Percentiles rank a stretch among this genome's conserved stretches.
These are phyloP conservation scores for Ilyonectria mors-panacis DNA, from an alignment of 2,329 filamentous ascomycete genomes.

Conservation along the genomic window DNA sequence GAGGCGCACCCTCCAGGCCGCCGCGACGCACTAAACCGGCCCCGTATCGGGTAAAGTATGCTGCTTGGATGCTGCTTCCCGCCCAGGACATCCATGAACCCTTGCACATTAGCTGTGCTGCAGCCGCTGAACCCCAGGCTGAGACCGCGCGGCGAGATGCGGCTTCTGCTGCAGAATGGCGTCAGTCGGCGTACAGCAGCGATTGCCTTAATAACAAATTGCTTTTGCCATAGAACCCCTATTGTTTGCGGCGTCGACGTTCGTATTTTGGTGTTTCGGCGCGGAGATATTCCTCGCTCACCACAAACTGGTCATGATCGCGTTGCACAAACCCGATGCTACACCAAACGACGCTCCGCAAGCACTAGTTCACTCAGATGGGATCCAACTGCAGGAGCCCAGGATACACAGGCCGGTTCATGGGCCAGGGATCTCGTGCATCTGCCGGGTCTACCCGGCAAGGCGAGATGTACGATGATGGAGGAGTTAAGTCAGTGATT, in stretches of 20 bases:
- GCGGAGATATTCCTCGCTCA: conserved; percentile 37
- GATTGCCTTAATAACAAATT: conserved; percentile 4
- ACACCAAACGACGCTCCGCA: conserved; percentile 21
- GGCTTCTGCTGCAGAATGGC: conserved; percentile 30
- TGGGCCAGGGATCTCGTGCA: not conserved
- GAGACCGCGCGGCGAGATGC: conserved; percentile 6
- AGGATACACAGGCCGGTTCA: not conserved
- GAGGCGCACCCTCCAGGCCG: conserved; percentile 26
- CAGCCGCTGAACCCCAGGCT: conserved; percentile 9
- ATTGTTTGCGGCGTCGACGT: not conserved
- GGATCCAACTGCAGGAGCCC: conserved; percentile 33
- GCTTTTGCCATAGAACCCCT: conserved; percentile 4
- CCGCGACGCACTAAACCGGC: conserved; percentile 16
- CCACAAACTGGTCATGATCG: conserved; percentile 29
- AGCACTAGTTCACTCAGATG: conserved; percentile 27
- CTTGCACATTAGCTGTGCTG: not conserved
- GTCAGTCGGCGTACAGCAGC: conserved; percentile 29
- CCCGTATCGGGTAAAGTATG: conserved; percentile 27
- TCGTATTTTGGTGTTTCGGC: conserved; percentile 26
- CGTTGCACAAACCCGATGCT: conserved; percentile 33
- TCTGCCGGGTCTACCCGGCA: conserved; percentile 16
- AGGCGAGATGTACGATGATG: not conserved
- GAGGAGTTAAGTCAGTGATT: not conserved
- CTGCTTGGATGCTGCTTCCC: conserved; percentile 23
- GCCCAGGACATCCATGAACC: conserved; percentile 10